phyloP scores from a whole-genome alignment of 495 filamentous ascomycete species.

The Neurospora tetrasperma region DNA sequence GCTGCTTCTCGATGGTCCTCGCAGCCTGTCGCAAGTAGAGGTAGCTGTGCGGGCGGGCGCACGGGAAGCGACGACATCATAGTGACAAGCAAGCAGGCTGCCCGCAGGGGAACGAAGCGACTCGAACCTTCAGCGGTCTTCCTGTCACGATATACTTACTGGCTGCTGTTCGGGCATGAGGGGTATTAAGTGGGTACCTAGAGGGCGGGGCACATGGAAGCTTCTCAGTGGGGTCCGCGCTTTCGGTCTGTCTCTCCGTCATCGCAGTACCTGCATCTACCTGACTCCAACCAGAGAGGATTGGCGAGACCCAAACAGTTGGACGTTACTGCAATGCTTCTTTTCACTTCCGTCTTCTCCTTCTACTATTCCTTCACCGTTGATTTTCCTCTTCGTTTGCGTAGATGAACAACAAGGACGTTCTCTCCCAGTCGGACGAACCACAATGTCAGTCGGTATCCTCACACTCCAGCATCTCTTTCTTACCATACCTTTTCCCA shows the following conservation, averaged over 20 bases:
- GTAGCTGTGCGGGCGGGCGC: not conserved
- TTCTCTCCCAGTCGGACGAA: not conserved
- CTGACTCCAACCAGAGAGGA: not conserved
- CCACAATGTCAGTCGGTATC: not conserved
- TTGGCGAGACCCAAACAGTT: not conserved
- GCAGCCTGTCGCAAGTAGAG: not conserved
- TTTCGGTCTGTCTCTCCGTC: not conserved
- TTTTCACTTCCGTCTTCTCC: not conserved
- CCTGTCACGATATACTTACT: not conserved
- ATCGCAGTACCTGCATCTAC: not conserved
- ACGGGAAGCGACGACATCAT: conserved; percentile 5
- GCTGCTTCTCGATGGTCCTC: conserved; percentile 7
- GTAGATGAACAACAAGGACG: not conserved
- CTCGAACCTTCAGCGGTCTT: conserved; percentile 14
- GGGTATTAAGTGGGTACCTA: not conserved
- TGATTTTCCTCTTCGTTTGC: not conserved
- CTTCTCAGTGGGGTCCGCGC: not conserved
- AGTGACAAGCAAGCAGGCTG: not conserved
- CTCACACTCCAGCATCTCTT: not conserved
- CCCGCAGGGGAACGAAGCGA: conserved; percentile 10
- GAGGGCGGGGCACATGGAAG: not conserved
- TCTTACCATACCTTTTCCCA: not conserved
- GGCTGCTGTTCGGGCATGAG: not conserved
- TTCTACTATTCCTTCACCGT: not conserved
- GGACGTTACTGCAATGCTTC: not conserved